A percentile compares a stretch with the other conserved stretches of the same genome.
These are phyloP conservation scores for Otatea glauca DNA, from an alignment of 176 grass and related monocot genomes.

Conservation along the genomic window DNA sequence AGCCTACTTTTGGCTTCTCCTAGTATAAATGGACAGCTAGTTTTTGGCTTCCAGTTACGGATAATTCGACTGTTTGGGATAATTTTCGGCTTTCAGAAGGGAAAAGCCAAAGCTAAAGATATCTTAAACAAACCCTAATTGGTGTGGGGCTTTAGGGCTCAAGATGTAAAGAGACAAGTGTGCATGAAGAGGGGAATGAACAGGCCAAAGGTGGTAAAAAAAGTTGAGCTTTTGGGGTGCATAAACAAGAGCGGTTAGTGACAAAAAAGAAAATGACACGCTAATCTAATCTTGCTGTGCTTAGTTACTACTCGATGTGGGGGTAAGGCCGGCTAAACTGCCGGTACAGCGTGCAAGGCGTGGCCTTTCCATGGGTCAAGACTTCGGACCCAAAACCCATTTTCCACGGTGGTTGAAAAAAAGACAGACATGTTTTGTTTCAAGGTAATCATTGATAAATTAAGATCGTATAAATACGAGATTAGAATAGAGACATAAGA, in stretches of 20 bases:
- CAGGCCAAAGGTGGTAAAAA: conserved; percentile 70
- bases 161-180: conserved; percentile 37
- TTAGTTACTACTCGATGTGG: conserved; percentile 1
- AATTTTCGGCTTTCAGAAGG: no score
- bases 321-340: background rate
- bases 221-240: conserved; percentile 36
- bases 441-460: no score
- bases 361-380: conserved; percentile 26
- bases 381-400: background rate
- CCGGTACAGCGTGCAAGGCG: conserved; percentile 14
- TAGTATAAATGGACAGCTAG: no score
- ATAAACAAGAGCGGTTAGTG: conserved; percentile 36
- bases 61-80: no score
- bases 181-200: conserved; percentile 39
- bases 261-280: no score
- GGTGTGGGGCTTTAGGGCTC: conserved; percentile 38
- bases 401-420: background rate
- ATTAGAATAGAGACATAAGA: no score
- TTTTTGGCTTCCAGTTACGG: no score
- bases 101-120: no score
- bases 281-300: conserved; percentile 1
- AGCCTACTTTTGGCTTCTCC: no score
- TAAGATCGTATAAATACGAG: no score
- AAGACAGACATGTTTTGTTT: background rate
- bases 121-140: background rate